phyloP scores from a whole-genome alignment of 139 green algal species.

The Marvania coccoides region DNA sequence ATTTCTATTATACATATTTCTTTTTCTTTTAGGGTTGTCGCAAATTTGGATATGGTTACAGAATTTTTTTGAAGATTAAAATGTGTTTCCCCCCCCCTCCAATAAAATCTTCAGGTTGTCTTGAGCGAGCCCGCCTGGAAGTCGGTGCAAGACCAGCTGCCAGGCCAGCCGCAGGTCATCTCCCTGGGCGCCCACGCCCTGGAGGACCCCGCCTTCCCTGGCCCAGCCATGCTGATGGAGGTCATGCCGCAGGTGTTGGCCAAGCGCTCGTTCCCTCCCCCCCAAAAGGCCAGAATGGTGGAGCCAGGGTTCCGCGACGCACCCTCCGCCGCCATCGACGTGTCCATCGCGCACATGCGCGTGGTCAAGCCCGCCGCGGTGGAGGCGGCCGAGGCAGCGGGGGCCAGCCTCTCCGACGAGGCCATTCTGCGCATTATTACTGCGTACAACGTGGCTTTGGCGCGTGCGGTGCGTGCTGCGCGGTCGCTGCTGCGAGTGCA shows the following conservation, averaged over 20 bases:
- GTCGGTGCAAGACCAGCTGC: constrained; percentile 52
- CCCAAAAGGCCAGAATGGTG: constrained; percentile 38
- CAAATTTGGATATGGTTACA: too few relatives aligned
- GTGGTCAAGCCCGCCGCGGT: constrained; percentile 43
- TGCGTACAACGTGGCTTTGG: constrained; percentile 49
- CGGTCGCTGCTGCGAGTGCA: constrained; percentile 53
- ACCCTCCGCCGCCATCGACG: constrained; percentile 36
- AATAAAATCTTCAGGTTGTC: constrained; percentile 61
- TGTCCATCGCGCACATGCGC: constrained; percentile 50
- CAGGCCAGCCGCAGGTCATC: constrained; percentile 40
- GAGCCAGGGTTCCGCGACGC: constrained; percentile 69
- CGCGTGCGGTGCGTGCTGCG: constrained; percentile 30
- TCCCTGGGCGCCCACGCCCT: constrained; percentile 61
- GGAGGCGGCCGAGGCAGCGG: constrained; percentile 31
- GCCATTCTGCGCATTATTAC: constrained; percentile 45
- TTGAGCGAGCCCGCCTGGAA: constrained; percentile 65
- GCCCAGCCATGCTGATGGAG: constrained; percentile 54
- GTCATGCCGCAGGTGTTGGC: constrained; percentile 62
- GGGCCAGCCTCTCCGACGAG: constrained; percentile 21
- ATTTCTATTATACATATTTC: too few relatives aligned
- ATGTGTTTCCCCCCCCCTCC: neutral
- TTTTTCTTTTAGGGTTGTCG: too few relatives aligned
- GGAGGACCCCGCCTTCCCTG: constrained; percentile 15
- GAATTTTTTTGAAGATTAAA: neutral
- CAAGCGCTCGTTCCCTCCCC: constrained; percentile 51